Percentiles rank a stretch among this genome's conserved stretches.
Conservation (phyloP, 495 filamentous ascomycete species). For the Clavariopsis aquatica region DNA sequence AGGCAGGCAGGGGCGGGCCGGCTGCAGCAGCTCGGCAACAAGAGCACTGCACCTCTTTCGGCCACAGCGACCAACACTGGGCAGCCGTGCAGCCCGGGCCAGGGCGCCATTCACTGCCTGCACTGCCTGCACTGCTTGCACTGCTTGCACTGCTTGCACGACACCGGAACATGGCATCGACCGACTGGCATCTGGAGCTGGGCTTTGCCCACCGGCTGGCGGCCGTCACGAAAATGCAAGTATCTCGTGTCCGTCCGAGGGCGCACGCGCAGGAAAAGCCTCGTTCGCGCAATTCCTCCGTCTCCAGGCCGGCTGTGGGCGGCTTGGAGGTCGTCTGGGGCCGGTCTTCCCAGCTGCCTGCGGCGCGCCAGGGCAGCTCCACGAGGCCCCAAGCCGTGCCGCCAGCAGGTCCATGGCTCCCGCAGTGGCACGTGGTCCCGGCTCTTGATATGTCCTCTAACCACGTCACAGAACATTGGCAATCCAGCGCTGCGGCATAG, state of each 20-base stretch:
- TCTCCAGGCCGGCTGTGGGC: constrained; percentile 1
- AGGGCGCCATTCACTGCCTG: too few species aligned
- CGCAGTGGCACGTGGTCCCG: not conserved
- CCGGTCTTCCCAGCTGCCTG: too few species aligned
- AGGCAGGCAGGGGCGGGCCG: not conserved
- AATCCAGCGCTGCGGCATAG: constrained; percentile 44
- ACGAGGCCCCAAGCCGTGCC: too few species aligned
- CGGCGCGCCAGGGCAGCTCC: too few species aligned
- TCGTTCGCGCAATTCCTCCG: constrained; percentile 11
- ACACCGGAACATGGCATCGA: constrained; percentile 5
- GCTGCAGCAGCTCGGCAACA: not conserved
- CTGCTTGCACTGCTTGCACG: not conserved
- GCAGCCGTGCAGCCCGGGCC: too few species aligned
- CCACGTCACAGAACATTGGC: constrained; percentile 49
- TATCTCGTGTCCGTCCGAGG: constrained; percentile 9
- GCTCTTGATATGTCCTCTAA: constrained; percentile 15
- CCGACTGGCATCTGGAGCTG: constrained; percentile 47
- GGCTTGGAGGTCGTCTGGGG: not conserved
- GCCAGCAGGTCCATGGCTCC: not conserved
- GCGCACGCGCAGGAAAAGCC: not conserved
- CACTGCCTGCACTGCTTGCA: too few species aligned
- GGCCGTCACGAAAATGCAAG: constrained; percentile 50
- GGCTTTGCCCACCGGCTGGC: constrained; percentile 57
- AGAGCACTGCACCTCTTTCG: constrained; percentile 3
- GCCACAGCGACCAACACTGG: too few species aligned